Base-by-base conservation (phyloP, 1,284 basidiomycete genomes). In the Ceratobasidium sp. region DNA sequence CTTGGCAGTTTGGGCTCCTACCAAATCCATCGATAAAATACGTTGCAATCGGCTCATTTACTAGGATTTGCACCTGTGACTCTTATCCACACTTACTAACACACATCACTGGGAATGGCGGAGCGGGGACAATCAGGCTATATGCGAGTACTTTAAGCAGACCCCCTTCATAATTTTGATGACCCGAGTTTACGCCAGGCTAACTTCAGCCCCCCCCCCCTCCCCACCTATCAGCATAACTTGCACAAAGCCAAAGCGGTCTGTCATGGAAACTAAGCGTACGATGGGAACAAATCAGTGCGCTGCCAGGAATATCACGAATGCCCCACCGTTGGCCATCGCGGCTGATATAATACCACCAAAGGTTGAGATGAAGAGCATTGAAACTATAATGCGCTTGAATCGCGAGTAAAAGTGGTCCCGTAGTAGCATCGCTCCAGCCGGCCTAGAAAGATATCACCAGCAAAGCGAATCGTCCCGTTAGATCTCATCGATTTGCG, bases 101-200 rank as follows among this genome's bases (percentile, higher is more conserved):
- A 56, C 89, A 86, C 78, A 92, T 89, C 3, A 89, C 82, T 0
- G 90, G 88, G 80, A 90, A 93, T 0, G 92, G 91, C 2, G 87
- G 85, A 1, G 86, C 89, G 27, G 89, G 84, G 14, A 85, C 84
- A 80, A 84, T 81, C 22, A 85, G 76, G 5, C 78, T 73, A 78
- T 85, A 85, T 14, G 81, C 83, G 13, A 83, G 7, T 19, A 78
- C 78, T 77, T 85, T 84, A 22, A 78, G 76, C 5, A 78, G 24
- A 1, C 79, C 77, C 31, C 79, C 79, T 80, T 19, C 16, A 14
- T 22, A 64, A 34, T 53, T 14, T 48, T 22, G 24, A 49, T 49
- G 43, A 53, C 58, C 14, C 54, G 71, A 59, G 31, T 34, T 51
- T 58, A 24, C 29, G 24, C 11, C 24, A 56, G 39, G 29, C 49